Conservation (phyloP, 306 rosid species). For the peach (Prunus persica) region DNA sequence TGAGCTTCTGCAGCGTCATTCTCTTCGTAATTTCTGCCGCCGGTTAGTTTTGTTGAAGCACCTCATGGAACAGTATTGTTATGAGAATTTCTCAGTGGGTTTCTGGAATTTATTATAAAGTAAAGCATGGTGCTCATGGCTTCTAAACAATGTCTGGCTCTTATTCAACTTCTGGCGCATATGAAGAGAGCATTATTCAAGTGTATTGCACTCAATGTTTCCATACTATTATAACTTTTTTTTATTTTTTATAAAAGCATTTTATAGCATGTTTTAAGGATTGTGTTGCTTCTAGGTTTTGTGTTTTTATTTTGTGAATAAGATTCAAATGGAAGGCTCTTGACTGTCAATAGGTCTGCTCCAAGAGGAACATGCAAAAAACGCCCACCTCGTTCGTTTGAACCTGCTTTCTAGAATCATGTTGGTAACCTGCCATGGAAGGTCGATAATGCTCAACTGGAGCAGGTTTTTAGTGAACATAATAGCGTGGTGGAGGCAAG, state of each 20-base stretch:
- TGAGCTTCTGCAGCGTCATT: neutral
- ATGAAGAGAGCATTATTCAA: too few species aligned
- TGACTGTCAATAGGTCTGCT: constrained; percentile 86
- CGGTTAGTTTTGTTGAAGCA: neutral
- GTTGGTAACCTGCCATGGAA: constrained; percentile 90
- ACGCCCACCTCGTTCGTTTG: constrained; percentile 47
- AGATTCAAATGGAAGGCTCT: constrained; percentile 70
- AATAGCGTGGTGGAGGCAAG: constrained; percentile 69
- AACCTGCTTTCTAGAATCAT: constrained; percentile 43
- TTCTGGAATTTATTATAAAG: too few species aligned
- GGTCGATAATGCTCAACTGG: constrained; percentile 60
- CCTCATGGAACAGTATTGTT: neutral
- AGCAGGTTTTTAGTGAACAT: constrained; percentile 71
- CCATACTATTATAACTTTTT: neutral
- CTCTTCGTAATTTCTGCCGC: neutral
- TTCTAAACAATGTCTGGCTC: too few species aligned
- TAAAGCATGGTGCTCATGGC: too few species aligned
- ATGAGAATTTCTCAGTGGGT: too few species aligned
- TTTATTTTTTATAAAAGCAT: neutral
- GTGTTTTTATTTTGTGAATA: constrained; percentile 15
- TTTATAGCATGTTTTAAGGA: neutral
- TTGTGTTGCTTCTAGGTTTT: neutral
- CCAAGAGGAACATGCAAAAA: constrained; percentile 68
- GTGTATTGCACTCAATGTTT: neutral
- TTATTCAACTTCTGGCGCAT: too few species aligned